Evolutionary conservation across 345 rosid genomes (phyloP), one percentile per base, ranked within the genome.

Genomic region (Lenwebbia sp.): DNA sequence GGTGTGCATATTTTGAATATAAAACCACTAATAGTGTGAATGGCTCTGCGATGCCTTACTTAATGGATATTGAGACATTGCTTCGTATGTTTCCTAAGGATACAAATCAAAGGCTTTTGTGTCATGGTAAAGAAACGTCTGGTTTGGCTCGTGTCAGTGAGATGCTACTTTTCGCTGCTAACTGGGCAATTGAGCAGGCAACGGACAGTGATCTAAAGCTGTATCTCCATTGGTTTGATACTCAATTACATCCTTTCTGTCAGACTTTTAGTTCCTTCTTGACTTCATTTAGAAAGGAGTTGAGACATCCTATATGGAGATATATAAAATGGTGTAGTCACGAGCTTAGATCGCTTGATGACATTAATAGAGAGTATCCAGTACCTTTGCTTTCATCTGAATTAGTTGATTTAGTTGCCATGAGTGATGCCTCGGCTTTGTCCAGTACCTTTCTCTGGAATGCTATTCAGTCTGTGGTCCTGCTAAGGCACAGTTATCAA

Each of bases 131-230:
- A 47, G 85, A 86, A 47, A 75, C 85, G 11, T 84, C 88, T 81
- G 91, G 91, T 84, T 75, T 85, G 74, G 87, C 88, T 82, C 86
- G 86, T 88, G 86, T 87, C n/a, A 88, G 89, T 70, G 91, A 91
- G 91, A 94, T 90, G 94, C 55, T 97, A 82, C 86, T 88, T n/a
- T 93, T 89, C 85, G 94, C 99, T 88, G 93, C 95, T 86, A 91
- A 92, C 86, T 96, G 99, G 99, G 83, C 91, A 47, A 88, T 97
- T 54, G 99, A 96, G 87, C 99, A 96, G 92, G 97, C 98, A 54
- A 92, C 92, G 28, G 94, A 92, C 89, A 87, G 83, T 84, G 98
- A 97, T 90, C 92, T 92, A 86, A 90, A 89, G 75, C 90, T 93
- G 86, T 94, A 96, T 91, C 94, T 93, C 86, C 89, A 88, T 83